phyloP scores from a whole-genome alignment of 192 early-diverging fungal genomes.

The Ramicandelaber brevisporus region DNA sequence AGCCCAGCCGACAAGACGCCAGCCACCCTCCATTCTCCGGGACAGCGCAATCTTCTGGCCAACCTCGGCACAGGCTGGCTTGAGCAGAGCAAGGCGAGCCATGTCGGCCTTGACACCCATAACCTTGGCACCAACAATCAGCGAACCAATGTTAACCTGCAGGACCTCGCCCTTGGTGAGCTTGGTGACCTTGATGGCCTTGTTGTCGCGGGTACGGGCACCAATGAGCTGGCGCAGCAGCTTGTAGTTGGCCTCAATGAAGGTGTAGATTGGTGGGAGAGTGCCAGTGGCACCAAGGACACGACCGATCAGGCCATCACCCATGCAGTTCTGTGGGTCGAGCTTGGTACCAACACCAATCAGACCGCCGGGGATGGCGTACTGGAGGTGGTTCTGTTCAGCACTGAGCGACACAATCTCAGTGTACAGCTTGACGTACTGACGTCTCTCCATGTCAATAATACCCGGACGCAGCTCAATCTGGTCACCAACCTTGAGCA shows the following conservation, averaged over 20 bases:
- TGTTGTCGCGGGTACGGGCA: slow-evolving; percentile 94
- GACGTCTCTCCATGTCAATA: slow-evolving; percentile 63
- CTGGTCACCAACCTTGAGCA: slow-evolving; percentile 68
- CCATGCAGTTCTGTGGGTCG: slow-evolving; percentile 88
- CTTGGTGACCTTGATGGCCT: slow-evolving; percentile 90
- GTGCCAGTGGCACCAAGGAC: slow-evolving; percentile 79
- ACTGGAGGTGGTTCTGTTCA: slow-evolving; percentile 75
- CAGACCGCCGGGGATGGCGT: slow-evolving; percentile 97
- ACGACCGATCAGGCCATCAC: slow-evolving; percentile 87
- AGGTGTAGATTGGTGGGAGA: slow-evolving; percentile 78
- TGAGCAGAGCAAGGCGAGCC: slow-evolving; percentile 78
- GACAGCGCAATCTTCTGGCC: slow-evolving; percentile 90
- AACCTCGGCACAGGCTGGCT: slow-evolving; percentile 82
- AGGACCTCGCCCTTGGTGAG: slow-evolving; percentile 79
- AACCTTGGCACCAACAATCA: slow-evolving; percentile 82
- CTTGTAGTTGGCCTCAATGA: slow-evolving; percentile 93
- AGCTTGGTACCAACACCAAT: slow-evolving; percentile 94
- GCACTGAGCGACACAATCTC: slow-evolving; percentile 68
- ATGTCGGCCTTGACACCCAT: slow-evolving; percentile 78
- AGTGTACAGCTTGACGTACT: slow-evolving; percentile 55
- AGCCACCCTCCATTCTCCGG: slow-evolving; percentile 89
- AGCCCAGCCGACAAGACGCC: slow-evolving; percentile 99
- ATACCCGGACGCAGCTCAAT: slow-evolving; percentile 94
- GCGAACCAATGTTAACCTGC: slow-evolving; percentile 91
- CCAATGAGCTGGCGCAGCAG: slow-evolving; percentile 86